Evolutionary conservation across 441 rosid genomes (phyloP).

Genomic region (Corymbia citriodora): DNA sequence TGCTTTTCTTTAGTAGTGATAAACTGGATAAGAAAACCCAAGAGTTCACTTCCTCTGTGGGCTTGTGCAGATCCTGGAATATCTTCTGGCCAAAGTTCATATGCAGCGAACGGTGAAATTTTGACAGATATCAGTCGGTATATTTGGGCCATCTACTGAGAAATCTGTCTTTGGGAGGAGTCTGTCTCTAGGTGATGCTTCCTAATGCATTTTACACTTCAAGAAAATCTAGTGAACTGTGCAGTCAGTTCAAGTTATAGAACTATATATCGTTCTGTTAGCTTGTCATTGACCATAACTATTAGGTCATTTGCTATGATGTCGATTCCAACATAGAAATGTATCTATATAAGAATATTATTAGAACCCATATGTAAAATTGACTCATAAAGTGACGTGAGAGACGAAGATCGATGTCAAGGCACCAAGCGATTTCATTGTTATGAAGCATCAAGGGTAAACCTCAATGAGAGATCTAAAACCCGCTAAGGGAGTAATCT

Average conservation of each 20-base stretch:
- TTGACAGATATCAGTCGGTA: neutral
- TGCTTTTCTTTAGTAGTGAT: neutral
- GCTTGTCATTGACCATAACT: neutral
- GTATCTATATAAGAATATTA: neutral
- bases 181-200: neutral
- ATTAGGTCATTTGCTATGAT: neutral
- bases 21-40: neutral
- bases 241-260: neutral
- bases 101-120: neutral
- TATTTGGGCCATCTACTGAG: neutral
- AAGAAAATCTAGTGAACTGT: neutral
- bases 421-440: neutral
- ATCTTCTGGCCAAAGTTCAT: neutral
- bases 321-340: neutral
- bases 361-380: neutral
- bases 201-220: neutral
- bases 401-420: constrained; percentile 9
- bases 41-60: neutral
- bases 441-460: constrained; percentile 5
- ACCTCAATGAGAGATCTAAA: constrained; percentile 20
- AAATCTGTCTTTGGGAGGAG: neutral
- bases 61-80: neutral
- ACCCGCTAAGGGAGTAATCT: constrained; percentile 9
- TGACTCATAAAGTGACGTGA: neutral
- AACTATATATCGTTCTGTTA: neutral